A percentile compares a stretch with the other conserved stretches of the same genome.
Evolutionary conservation across 2,329 filamentous ascomycete species (phyloP).

Genomic region (Ophiobolus disseminans): DNA sequence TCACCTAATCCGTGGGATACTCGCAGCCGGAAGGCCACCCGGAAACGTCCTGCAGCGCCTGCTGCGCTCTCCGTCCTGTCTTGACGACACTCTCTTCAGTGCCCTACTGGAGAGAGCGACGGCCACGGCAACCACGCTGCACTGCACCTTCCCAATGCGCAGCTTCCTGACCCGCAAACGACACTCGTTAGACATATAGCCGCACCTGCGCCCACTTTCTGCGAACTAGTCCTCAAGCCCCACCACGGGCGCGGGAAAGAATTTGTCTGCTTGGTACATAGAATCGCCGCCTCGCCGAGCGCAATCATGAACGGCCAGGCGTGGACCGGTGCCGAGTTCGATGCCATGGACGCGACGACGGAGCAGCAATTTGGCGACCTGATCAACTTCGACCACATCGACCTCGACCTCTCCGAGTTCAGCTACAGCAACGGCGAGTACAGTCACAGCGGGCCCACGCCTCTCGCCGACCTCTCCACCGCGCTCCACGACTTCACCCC

Average conservation of each 20-base stretch:
- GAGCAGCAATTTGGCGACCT: slow-evolving; percentile 53
- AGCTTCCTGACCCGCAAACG: not conserved
- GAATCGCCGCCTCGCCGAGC: slow-evolving; percentile 21
- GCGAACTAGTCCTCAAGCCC: slow-evolving; percentile 4
- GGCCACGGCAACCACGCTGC: not conserved
- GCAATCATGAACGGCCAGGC: slow-evolving; percentile 46
- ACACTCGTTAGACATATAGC: not conserved
- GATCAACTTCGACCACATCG: slow-evolving; percentile 51
- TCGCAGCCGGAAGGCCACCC: slow-evolving; percentile 6
- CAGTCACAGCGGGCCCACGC: slow-evolving; percentile 27
- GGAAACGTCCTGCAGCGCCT: slow-evolving; percentile 16
- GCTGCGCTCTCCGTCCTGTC: slow-evolving; percentile 2
- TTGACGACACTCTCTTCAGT: slow-evolving; percentile 13
- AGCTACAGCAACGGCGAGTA: slow-evolving; percentile 40
- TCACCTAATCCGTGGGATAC: slow-evolving; percentile 18
- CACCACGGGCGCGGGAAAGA: slow-evolving; percentile 8
- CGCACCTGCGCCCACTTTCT: slow-evolving; percentile 2
- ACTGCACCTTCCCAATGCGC: slow-evolving; percentile 6
- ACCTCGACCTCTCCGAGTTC: slow-evolving; percentile 44
- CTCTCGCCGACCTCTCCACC: slow-evolving; percentile 42
- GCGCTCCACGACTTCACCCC: slow-evolving; percentile 42
- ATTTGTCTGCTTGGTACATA: slow-evolving; percentile 8
- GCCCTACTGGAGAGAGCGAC: slow-evolving; percentile 8
- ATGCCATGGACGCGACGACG: slow-evolving; percentile 51
- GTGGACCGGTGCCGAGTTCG: slow-evolving; percentile 52